Evolutionary conservation across 2,329 filamentous ascomycete genomes (phyloP).

Genomic region (Penicillium brasilianum): DNA sequence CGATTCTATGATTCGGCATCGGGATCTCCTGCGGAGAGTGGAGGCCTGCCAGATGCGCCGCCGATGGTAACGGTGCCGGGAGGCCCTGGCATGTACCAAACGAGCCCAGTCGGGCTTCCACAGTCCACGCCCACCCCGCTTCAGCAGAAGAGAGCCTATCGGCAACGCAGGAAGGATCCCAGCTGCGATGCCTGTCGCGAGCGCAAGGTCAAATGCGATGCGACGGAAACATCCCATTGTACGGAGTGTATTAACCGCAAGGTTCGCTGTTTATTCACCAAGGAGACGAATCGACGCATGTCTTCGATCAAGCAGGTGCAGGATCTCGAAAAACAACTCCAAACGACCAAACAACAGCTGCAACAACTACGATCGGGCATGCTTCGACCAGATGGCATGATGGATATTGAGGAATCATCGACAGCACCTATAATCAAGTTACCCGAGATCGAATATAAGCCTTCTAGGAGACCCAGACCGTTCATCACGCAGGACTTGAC

Average conservation of each 20-base stretch:
- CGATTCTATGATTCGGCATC: slow-evolving; percentile 49
- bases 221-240: slow-evolving; percentile 93
- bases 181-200: slow-evolving; percentile 97
- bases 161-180: slow-evolving; percentile 92
- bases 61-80: slow-evolving; percentile 44
- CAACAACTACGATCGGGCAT: slow-evolving; percentile 71
- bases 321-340: slow-evolving; percentile 90
- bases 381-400: slow-evolving; percentile 52
- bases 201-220: slow-evolving; percentile 83
- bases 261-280: slow-evolving; percentile 98
- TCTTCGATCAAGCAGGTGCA: slow-evolving; percentile 99
- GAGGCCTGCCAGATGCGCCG: slow-evolving; percentile 41
- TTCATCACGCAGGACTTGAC: slow-evolving; percentile 71
- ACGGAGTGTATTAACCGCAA: slow-evolving; percentile 96
- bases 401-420: slow-evolving; percentile 49
- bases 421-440: slow-evolving; percentile 60
- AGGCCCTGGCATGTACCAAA: slow-evolving; percentile 41
- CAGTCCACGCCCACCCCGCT: slow-evolving; percentile 68
- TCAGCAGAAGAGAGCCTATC: slow-evolving; percentile 85
- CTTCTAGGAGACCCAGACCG: slow-evolving; percentile 66
- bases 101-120: slow-evolving; percentile 53
- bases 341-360: slow-evolving; percentile 79
- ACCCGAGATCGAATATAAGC: slow-evolving; percentile 69
- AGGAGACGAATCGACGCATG: slow-evolving; percentile 98
- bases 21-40: slow-evolving; percentile 46